Evolutionary conservation across 139 green algal genomes (phyloP), one percentile per base, ranked within the genome.

Genomic region (Chlorella sorokiniana): DNA sequence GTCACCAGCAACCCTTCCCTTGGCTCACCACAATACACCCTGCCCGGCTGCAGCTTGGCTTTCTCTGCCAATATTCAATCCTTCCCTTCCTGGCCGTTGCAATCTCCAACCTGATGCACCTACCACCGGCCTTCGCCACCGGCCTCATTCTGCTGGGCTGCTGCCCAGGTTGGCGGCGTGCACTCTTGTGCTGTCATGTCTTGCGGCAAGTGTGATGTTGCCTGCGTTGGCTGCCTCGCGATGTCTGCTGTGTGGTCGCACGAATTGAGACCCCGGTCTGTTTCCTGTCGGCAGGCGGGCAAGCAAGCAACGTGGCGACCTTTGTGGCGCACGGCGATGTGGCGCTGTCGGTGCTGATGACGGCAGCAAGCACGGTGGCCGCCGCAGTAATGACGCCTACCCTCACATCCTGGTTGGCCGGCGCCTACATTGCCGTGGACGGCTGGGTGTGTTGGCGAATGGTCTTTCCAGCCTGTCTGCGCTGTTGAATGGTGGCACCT

Each of bases 271-370:
- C 22, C 25, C 41, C 38, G 3, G 27, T 95, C n/a, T 83, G 95
- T 29, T 89, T 86, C 45, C 93, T 89, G 83, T 95, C 88, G 78
- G 92, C 92, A 45, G 93, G 73, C 73, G 73, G 73, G 37, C 92
- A 95, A 84, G 92, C 92, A 22, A 91, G 84, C 42, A 96, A 96
- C 79, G 86, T 96, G 52, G 91, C 89, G 40, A 95, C 93, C 38
- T 96, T 92, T 82, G 93, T 97, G 71, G 93, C 93, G 3, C 69
- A 90, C 48, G 94, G 93, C n/a, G 90, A 97, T 79, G 93, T 97
- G 11, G 91, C 94, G 25, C 83, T 97, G 56, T 97, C 93, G 16
- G 93, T 97, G 67, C 83, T 96, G 31, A 97, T 97, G 93, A 97
- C 93, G 10, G 94, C 93, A 35, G 89, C 86, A 1, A 91, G 90